Conservation (phyloP, 805 yeast species). For the Ogataea trehalophila region DNA sequence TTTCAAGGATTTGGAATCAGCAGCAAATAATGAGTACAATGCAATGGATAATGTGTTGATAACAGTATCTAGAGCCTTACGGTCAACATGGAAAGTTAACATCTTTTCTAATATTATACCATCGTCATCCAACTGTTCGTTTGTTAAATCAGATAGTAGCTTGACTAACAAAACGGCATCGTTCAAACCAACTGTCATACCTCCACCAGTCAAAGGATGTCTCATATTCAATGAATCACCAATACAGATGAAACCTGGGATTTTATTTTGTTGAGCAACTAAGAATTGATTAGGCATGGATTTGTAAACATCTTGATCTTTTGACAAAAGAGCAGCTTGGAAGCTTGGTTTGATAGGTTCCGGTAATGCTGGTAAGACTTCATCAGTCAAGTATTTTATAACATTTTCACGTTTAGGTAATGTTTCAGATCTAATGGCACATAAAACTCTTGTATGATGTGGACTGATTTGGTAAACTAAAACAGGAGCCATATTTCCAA, state of each 20-base stretch:
- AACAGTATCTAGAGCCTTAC: slow-evolving; percentile 78
- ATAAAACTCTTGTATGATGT: slow-evolving; percentile 78
- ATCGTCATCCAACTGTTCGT: slow-evolving; percentile 55
- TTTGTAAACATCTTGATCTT: slow-evolving; percentile 49
- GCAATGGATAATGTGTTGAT: slow-evolving; percentile 90
- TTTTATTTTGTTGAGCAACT: slow-evolving; percentile 66
- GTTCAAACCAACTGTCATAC: slow-evolving; percentile 95
- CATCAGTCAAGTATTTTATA: slow-evolving; percentile 50
- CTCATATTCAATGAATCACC: slow-evolving; percentile 98
- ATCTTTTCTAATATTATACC: slow-evolving; percentile 51
- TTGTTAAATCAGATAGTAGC: slow-evolving; percentile 50
- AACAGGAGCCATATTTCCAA: slow-evolving; percentile 85
- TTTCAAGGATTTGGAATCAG: slow-evolving; percentile 59
- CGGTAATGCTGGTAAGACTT: slow-evolving; percentile 71
- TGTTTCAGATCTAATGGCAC: slow-evolving; percentile 73
- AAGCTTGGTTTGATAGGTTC: slow-evolving; percentile 61
- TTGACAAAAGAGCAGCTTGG: slow-evolving; percentile 47
- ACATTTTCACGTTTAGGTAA: slow-evolving; percentile 62
- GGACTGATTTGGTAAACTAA: slow-evolving; percentile 83
- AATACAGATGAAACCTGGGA: slow-evolving; percentile 72
- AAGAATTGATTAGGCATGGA: slow-evolving; percentile 94
- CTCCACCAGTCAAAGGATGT: slow-evolving; percentile 98
- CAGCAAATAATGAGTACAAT: slow-evolving; percentile 84
- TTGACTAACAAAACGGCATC: slow-evolving; percentile 71
- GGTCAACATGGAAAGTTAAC: slow-evolving; percentile 64